phyloP scores from a whole-genome alignment of 2,329 filamentous ascomycete species.

The Pseudovirgaria hyperparasitica region DNA sequence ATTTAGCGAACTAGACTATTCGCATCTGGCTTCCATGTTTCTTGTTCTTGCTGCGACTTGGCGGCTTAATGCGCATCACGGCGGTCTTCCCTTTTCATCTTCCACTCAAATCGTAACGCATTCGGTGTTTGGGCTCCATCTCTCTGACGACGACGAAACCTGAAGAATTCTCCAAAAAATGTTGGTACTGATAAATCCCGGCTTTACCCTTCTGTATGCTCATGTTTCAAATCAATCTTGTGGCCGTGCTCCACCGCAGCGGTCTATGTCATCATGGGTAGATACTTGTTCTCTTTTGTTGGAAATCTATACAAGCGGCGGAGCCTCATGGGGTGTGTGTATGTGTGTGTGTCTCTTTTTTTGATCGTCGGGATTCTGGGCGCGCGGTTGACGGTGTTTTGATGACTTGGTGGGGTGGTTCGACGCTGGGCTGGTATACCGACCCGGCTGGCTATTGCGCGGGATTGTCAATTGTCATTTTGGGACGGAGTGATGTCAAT shows the following conservation, averaged over 20 bases:
- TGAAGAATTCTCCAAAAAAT: slow-evolving; percentile 1
- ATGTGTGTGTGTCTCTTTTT: slow-evolving; percentile 18
- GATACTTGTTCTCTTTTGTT: slow-evolving; percentile 18
- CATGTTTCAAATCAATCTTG: slow-evolving; percentile 18
- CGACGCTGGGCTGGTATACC: slow-evolving; percentile 26
- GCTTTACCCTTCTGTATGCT: slow-evolving; percentile 18
- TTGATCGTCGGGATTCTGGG: slow-evolving; percentile 15
- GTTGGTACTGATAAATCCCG: slow-evolving; percentile 7
- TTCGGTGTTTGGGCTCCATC: neutral
- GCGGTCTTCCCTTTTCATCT: slow-evolving; percentile 16
- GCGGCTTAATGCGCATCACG: slow-evolving; percentile 25
- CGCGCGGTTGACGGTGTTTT: slow-evolving; percentile 20
- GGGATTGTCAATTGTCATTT: too few relatives aligned
- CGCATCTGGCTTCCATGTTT: slow-evolving; percentile 21
- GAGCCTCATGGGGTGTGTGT: slow-evolving; percentile 23
- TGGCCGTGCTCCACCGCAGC: slow-evolving; percentile 2
- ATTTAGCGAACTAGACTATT: slow-evolving; percentile 25
- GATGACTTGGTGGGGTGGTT: slow-evolving; percentile 22
- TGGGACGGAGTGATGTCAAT: too few relatives aligned
- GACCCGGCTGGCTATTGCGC: too few relatives aligned
- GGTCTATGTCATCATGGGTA: slow-evolving; percentile 20
- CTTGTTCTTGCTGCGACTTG: too few relatives aligned
- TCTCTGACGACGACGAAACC: slow-evolving; percentile 1
- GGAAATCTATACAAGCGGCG: too few relatives aligned
- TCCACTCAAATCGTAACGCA: slow-evolving; percentile 11